Base-by-base conservation (phyloP, 768 basidiomycete species). In the Cytidiella melzeri region DNA sequence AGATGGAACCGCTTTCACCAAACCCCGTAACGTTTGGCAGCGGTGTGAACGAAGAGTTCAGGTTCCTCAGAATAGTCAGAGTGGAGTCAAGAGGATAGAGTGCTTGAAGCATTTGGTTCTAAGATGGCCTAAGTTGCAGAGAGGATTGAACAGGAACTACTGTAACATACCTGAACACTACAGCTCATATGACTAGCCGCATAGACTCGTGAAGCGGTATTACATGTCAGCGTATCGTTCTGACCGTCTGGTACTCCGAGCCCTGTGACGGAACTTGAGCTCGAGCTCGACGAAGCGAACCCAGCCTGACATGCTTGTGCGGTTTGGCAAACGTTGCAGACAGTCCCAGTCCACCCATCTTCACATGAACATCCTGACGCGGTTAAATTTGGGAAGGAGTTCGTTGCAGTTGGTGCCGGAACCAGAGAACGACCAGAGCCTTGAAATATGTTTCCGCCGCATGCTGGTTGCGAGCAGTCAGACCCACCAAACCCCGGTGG, bases 151-250 rank as follows among this genome's bases (percentile, higher is more conserved):
- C 34, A 24, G 4, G 23, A 2, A n/a, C n/a, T 20, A 27, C 28
- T 9, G 13, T n/a, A 2, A 76, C 84, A 47, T 66, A 92, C 92
- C 49, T 79, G 72, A 11, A 95, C 92, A 47, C 74, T 69, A 67
- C 94, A 97, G 54, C 87, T 88, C 74, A 94, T 81, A 63, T 92
- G 81, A 3, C 89, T 77, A 2, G 85, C 75, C 1, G 92, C 83
- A 58, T 76, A 95, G 7, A 93, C 87, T 42, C 73, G 71, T 0
- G 91, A 75, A 6, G 73, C 57, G 10, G 76, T 76, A 57, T 81
- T 91, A 68, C 92, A 95, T 2, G 79, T 74, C 55, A 94, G 61
- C 2, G 83, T 83, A n/a, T 74, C 64, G 54, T 92, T 88, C 36
- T 73, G 63, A 5, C 70, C 69, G 46, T 43, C 42, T 37, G 48